Evolutionary conservation across 768 basidiomycete species (phyloP), one percentile per base, ranked within the genome.

Genomic region (Boletus vinaceobasis): DNA sequence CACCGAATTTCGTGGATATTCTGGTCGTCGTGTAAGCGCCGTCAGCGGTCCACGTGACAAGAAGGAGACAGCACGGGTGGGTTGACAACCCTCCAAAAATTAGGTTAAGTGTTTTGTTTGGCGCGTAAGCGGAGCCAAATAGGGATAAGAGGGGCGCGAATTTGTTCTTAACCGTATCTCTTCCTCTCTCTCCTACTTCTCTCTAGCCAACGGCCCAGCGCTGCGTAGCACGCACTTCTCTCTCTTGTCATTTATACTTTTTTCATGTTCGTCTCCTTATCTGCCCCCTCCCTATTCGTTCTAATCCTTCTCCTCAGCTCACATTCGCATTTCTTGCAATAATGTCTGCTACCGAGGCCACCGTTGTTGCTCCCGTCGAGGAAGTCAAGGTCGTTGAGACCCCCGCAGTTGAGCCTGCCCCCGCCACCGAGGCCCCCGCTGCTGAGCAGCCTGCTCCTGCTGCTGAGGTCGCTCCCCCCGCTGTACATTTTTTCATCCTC

Each of bases 281-380:
- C 27, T 11, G 43, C 36, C 57, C 58, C 45, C 51, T 50, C 55
- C 48, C 23, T 32, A 1, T 32, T 39, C 35, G 14, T 44, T 35
- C 53, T 63, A 14, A 55, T 27, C 29, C n/a, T 55, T 52, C 46
- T 61, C 53, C 42, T 27, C 70, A 84, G 82, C 82, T 80, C 80
- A 78, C 62, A 71, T 76, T 78, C 77, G 74, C 71, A 74, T 70
- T 74, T 75, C 74, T 69, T 77, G 74, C 75, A 75, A 83, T 90
- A 90, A 92, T 93, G 89, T 91, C 90, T 79, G 81, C 87, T 73
- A 71, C 85, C 66, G 87, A 86, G 73, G 72, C 75, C 68, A 65
- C 77, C 69, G 75, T 75, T 67, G 77, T 68, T 64, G 73, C 65
- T 47, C 66, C 77, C 70, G 72, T 75, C 53, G 84, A 84, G 73